A percentile compares a stretch with the other conserved stretches of the same genome.
phyloP scores from a whole-genome alignment of 768 basidiomycete genomes.

The Termitomyces sp. region DNA sequence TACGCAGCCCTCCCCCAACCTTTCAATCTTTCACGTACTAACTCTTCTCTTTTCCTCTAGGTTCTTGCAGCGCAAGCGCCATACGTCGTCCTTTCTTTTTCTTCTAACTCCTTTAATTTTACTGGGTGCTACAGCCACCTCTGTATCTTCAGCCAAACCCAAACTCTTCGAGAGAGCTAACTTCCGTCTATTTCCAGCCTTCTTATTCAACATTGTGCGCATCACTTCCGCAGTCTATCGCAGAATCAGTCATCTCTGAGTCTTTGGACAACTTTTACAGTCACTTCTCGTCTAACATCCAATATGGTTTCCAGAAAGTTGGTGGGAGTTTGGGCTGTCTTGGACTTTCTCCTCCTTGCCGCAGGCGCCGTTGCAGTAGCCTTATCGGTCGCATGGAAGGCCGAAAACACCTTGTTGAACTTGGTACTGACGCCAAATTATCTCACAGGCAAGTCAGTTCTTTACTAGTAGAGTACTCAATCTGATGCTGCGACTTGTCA shows the following conservation, averaged over 20 bases:
- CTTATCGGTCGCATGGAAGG: slow-evolving; percentile 71
- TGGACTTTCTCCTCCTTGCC: slow-evolving; percentile 69
- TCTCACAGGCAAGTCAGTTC: slow-evolving; percentile 50
- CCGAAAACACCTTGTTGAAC: slow-evolving; percentile 69
- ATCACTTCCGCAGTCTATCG: not conserved
- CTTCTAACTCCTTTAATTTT: slow-evolving; percentile 27
- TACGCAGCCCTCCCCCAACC: slow-evolving; percentile 22
- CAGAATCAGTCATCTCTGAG: not conserved
- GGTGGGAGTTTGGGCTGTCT: slow-evolving; percentile 68
- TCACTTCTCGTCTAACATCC: not conserved
- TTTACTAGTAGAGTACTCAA: not conserved
- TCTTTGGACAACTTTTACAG: not conserved
- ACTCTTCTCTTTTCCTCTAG: slow-evolving; percentile 25
- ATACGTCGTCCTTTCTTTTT: slow-evolving; percentile 65
- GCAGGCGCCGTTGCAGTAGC: slow-evolving; percentile 65
- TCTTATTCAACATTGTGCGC: slow-evolving; percentile 7
- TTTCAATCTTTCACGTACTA: slow-evolving; percentile 18
- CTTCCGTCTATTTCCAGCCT: slow-evolving; percentile 7
- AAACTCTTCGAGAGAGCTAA: slow-evolving; percentile 41
- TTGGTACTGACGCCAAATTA: slow-evolving; percentile 60
- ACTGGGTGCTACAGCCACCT: slow-evolving; percentile 43
- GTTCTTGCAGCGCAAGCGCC: slow-evolving; percentile 39
- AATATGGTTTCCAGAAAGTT: slow-evolving; percentile 72
- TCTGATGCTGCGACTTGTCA: slow-evolving; percentile 27
- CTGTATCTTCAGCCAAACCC: slow-evolving; percentile 30